Conservation (phyloP, 306 rosid species). For the Citrullus mucosospermus region DNA sequence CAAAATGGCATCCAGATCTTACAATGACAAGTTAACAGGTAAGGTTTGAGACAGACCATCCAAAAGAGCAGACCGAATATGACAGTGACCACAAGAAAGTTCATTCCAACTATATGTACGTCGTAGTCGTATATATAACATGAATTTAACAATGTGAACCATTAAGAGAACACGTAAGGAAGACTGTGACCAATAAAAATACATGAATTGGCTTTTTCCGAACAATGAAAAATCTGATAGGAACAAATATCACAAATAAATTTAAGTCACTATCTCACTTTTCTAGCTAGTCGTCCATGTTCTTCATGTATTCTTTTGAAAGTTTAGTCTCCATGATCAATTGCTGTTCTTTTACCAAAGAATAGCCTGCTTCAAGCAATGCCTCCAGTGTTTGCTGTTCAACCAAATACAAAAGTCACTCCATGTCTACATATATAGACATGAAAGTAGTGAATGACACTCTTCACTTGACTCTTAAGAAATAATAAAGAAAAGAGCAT, state of each 20-base stretch:
- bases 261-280: background rate
- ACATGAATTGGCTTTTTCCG: background rate
- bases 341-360: conserved; percentile 69
- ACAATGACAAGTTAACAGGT: background rate
- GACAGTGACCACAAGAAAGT: background rate
- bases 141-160: background rate
- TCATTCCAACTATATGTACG: background rate
- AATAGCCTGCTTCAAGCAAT: conserved; percentile 70
- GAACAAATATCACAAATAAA: background rate
- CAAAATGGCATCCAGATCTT: background rate
- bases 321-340: conserved; percentile 80
- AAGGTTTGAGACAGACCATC: background rate
- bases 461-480: background rate
- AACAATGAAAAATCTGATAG: background rate
- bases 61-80: background rate
- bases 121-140: background rate
- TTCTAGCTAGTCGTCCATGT: conserved; percentile 40
- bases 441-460: background rate
- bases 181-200: background rate
- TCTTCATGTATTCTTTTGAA: conserved; percentile 96
- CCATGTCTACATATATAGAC: background rate
- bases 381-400: conserved; percentile 82
- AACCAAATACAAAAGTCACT: conserved; percentile 20
- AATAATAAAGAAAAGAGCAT: background rate
- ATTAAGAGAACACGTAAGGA: background rate